Base-by-base conservation (phyloP, 2,329 filamentous ascomycete genomes). In the Acarospora socialis region DNA sequence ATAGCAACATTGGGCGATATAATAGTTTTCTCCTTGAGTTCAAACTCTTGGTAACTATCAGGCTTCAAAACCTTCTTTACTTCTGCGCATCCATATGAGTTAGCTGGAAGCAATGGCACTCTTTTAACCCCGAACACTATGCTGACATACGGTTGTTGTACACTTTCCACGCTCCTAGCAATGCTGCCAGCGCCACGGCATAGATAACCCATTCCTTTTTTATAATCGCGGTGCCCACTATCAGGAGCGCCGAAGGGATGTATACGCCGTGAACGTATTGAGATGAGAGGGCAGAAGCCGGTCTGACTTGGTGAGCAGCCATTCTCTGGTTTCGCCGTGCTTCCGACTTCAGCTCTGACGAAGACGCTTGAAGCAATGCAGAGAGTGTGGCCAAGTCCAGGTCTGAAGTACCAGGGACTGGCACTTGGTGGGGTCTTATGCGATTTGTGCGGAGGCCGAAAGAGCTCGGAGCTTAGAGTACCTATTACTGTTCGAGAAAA, bases 1-100 rank as follows among this genome's bases (percentile, higher is more conserved):
- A 98, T 93, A 58, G 87, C 86, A 38, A 92, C 87, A 67, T 98
- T 98, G 73, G 95, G 90, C 19, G 87, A 93, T 50, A 95, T 77
- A 44, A 92, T 70, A 9, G 78, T 95, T 73, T 94, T 95, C 60
- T 95, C 82, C 58, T 80, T 77, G 47, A 98, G 77, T 55, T 82
- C 77, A 53, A 94, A 94, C 36, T 92, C 73, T 56, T 94, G 84
- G 70, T 93, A 94, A 30, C 69, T 68, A 46, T 77, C 74, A 19
- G 86, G 83, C 63, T 87, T 87, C 46, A 98, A 72, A 43, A 90
- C 77, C 59, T 81, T 84, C 56, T 77, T 74, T 41, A 75, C 67
- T 53, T 75, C 82, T 84, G 55, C 17, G 35, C 13, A 7, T 13
- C 16, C 18, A 32, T 21, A 17, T 3, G 7, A 28, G 7, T 32